Evolutionary conservation across 225 moss, liverwort and hornwort genomes (phyloP), one percentile per base, ranked within the genome.

Genomic region (Climacium dendroides): DNA sequence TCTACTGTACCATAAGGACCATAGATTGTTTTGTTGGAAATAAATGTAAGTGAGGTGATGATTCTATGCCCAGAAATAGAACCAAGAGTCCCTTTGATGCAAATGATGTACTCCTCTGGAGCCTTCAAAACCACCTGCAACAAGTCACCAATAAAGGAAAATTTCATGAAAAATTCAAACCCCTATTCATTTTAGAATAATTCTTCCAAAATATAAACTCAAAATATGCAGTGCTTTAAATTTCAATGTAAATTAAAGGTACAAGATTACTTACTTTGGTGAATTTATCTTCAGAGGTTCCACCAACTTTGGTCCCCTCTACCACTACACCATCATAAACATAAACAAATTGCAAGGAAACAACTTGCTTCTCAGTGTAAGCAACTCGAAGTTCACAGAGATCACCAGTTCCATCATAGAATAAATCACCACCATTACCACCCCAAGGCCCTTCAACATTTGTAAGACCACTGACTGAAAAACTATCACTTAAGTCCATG

Each of bases 151-250:
- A 2, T 17, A 72, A 9, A 43, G 1, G 47, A 7, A 15, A 11
- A 2, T 43, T 41, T 15, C 5, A 20, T 66, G 1, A 52, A 18
- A 35, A 15, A 14, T 13, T 67, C 10, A 19, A 11, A 25, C 13
- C 32, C 1, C 7, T 2, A 63, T 0, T 1, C 8, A 2, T 14
- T 30, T 8, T 4, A 32, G 6, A 30, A 30, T 2, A 4, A 19
- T 11, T 30, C 4, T 5, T 22, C 3, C 0, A 53, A 53, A 37
- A 10, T 55, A 17, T 3, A 16, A 35, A 35, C 19, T 12, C 20
- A 60, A 43, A 5, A 83, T 34, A 43, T 37, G 1, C 1, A 16
- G 2, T 3, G 13, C 25, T 58, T 24, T 5, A 23, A 83, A 24
- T 25, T 24, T 34, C 4, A 24, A 18, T 45, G 6, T 15, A 34